Base-by-base conservation (phyloP, 371 early-diverging fungal genomes). In the Vairimorpha necatrix region DNA sequence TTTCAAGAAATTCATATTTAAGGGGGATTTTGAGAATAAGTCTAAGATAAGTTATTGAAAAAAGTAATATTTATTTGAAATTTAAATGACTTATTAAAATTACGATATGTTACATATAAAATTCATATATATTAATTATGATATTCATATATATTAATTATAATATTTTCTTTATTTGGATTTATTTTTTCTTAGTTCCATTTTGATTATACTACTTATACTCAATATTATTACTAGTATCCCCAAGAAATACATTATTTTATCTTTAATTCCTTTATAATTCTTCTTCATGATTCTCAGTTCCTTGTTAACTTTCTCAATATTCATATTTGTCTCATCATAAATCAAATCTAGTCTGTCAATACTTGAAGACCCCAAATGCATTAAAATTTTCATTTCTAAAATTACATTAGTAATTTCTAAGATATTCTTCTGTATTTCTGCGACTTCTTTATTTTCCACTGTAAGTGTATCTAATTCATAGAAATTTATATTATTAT, bases 321-420 rank as follows among this genome's bases (percentile, higher is more conserved):
- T n/a, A 74, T 80, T 65, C 26, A 30, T 42, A 65, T 78, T 77
- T 28, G 73, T 46, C 13, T 26, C 54, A 22, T 77, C 78, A 42
- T 80, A 70, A 60, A 66, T 72, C 20, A 72, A 62, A 32, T 83
- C 83, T 18, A 83, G 42, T 61, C 76, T 70, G 65, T 83, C 83
- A 30, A 83, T 75, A 60, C 39, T 58, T 22, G 24, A 38, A 20
- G 63, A 58, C 46, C 80, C 80, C 28, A 72, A 47, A 32, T 69
- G 58, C n/a, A 83, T 48, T 20, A 66, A 54, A 34, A 80, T 77
- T 53, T 79, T 83, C 67, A 83, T 56, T 62, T 83, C 79, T 18
- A 81, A 16, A 26, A 83, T 53, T 2, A 74, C 47, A 30, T 78
- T 81, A 2, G 83, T 79, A 9, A 83, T 24, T 13, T 70, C 53